Percentiles rank a stretch among this genome's conserved stretches.
Conservation (phyloP, 139 green algal species). For the Yamagishiella unicocca region DNA sequence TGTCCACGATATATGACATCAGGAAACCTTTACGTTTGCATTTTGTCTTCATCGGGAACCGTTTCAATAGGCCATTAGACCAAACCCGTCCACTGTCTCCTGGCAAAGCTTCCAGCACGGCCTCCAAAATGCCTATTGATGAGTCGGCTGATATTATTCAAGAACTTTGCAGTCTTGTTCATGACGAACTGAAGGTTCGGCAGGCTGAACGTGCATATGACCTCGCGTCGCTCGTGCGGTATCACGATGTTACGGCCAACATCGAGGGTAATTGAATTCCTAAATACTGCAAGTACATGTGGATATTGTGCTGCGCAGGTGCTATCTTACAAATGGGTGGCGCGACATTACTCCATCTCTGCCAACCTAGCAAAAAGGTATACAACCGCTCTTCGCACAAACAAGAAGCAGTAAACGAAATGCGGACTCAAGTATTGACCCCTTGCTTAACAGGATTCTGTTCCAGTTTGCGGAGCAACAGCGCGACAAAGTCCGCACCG, state of each 20-base stretch:
- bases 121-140: constrained; percentile 25
- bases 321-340: constrained; percentile 44
- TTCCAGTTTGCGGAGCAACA: constrained; percentile 45
- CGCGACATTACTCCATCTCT: constrained; percentile 38
- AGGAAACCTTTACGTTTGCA: too few species aligned
- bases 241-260: neutral
- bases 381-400: too few species aligned
- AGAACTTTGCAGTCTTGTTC: constrained; percentile 21
- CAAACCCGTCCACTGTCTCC: too few species aligned
- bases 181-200: constrained; percentile 29
- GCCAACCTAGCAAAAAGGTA: constrained; percentile 41
- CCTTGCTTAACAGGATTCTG: neutral
- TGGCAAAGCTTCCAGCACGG: too few species aligned
- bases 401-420: neutral
- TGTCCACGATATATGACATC: too few species aligned
- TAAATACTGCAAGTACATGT: neutral
- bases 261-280: neutral
- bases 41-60: too few species aligned
- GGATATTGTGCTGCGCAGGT: constrained; percentile 4
- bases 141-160: constrained; percentile 2
- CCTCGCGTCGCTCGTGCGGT: neutral
- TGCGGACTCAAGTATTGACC: neutral
- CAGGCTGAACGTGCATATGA: too few species aligned
- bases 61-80: too few species aligned
- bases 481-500: constrained; percentile 33